Percentiles rank a stretch among this genome's conserved stretches.
These are phyloP conservation scores for Puccinia polysora DNA, from an alignment of 1,284 basidiomycete genomes.

Conservation along the genomic window DNA sequence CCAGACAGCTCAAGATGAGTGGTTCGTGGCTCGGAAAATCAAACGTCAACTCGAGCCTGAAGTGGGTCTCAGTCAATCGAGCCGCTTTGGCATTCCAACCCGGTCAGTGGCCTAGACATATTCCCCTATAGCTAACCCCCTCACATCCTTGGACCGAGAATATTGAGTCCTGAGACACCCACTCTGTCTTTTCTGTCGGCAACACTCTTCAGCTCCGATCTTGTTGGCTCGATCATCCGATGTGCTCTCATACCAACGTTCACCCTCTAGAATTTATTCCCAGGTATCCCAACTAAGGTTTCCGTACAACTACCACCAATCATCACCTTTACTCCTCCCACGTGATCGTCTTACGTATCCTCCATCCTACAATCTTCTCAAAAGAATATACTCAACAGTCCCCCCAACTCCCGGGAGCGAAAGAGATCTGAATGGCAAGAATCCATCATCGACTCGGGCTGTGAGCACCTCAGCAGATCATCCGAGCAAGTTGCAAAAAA, in stretches of 20 bases:
- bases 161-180: no score
- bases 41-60: no score
- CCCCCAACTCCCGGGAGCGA: neutral
- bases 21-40: no score
- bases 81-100: no score
- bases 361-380: conserved; percentile 9
- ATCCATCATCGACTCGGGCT: neutral
- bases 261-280: neutral
- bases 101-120: no score
- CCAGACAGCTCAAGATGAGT: no score
- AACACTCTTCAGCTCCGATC: no score
- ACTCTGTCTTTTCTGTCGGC: no score
- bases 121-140: no score
- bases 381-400: neutral
- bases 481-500: conserved; percentile 45
- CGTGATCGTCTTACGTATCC: conserved; percentile 9
- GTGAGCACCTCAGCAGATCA: neutral
- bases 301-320: neutral
- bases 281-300: neutral
- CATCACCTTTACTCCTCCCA: neutral
- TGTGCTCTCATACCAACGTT: neutral
- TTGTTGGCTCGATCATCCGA: conserved; percentile 4
- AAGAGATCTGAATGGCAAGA: neutral
- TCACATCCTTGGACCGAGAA: no score
- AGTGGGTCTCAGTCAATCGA: no score